Percentiles rank a stretch among this genome's conserved stretches.
Evolutionary conservation across 371 early-diverging fungal species (phyloP).

Genomic region (Mortierella sp.): DNA sequence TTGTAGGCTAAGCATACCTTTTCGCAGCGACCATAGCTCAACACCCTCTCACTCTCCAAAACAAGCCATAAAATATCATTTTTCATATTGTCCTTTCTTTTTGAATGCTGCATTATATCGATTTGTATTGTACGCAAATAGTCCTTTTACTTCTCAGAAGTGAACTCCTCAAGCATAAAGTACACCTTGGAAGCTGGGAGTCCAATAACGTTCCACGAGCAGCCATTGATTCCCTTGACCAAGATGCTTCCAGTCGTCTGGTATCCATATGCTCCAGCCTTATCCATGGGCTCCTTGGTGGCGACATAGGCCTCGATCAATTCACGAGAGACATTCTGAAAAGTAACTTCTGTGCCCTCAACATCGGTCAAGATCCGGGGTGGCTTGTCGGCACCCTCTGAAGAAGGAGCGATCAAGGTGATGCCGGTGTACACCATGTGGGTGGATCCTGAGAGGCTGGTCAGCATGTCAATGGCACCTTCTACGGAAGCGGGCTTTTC

Average conservation of each 20-base stretch:
- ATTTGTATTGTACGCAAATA: background rate
- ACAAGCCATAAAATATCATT: constrained; percentile 19
- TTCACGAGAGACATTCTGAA: constrained; percentile 60
- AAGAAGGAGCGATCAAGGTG: constrained; percentile 60
- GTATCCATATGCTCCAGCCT: constrained; percentile 92
- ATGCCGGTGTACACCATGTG: constrained; percentile 81
- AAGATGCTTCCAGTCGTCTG: constrained; percentile 84
- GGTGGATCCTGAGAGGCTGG: constrained; percentile 65
- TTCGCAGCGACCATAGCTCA: background rate
- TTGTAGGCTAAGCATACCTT: background rate
- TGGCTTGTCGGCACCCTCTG: constrained; percentile 27
- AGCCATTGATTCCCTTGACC: constrained; percentile 83
- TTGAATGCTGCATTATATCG: too few relatives aligned
- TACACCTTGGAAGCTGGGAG: constrained; percentile 51
- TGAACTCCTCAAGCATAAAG: constrained; percentile 49
- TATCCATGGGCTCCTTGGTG: constrained; percentile 82
- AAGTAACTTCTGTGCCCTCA: constrained; percentile 64
- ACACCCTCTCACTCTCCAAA: background rate
- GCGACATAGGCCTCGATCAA: constrained; percentile 76
- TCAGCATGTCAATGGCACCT: constrained; percentile 73
- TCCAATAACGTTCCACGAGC: constrained; percentile 80
- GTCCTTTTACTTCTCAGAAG: constrained; percentile 15
- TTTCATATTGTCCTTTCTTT: background rate
- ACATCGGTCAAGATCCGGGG: constrained; percentile 52
- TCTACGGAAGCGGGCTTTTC: constrained; percentile 72